Evolutionary conservation across 2,329 filamentous ascomycete genomes (phyloP), one percentile per base, ranked within the genome.

Genomic region (Biscogniauxia sp.): DNA sequence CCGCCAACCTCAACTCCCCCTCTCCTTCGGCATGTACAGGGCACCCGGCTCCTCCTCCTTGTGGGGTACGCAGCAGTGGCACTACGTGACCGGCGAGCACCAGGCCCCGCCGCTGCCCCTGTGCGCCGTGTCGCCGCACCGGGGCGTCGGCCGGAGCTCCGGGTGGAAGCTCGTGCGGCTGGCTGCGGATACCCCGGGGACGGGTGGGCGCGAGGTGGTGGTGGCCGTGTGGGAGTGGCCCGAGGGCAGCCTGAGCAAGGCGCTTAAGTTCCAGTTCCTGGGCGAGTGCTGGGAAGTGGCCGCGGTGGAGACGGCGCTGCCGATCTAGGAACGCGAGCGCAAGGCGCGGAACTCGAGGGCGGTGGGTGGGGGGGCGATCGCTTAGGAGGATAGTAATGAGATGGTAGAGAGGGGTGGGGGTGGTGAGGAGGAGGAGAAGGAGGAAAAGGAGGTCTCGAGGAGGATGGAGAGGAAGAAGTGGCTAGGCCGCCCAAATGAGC

Each of bases 101-200:
- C 70, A 74, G 60, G 51, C 65, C 26, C 9, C 26, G 20, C n/a
- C 64, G 13, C 74, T 74, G 0, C 61, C n/a, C n/a, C n/a, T 74
- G n/a, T 76, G 75, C 61, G 70, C 73, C 3, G 70, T 75, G 2
- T 59, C 65, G 17, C 60, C 68, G 49, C 70, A 73, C 63, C 66
- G 6, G 64, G 64, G 4, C 69, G 69, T 69, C 23, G 63, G 57
- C 0, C 67, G 72, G 6, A 59, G 67, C n/a, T 69, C 64, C 3
- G 77, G 79, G 8, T 78, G 75, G 75, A 79, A 80, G 69, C 72
- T 82, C 6, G 70, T 79, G 32, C 70, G 78, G n/a, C 51, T 76
- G 56, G 66, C 69, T 23, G 66, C 58, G 20, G 62, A 62, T 41
- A 59, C 66, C 20, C 65, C 37, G 37, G 57, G 66, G 6, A 70